Conservation (phyloP, 2,329 filamentous ascomycete genomes). For the Davidsoniella neocaledoniae region DNA sequence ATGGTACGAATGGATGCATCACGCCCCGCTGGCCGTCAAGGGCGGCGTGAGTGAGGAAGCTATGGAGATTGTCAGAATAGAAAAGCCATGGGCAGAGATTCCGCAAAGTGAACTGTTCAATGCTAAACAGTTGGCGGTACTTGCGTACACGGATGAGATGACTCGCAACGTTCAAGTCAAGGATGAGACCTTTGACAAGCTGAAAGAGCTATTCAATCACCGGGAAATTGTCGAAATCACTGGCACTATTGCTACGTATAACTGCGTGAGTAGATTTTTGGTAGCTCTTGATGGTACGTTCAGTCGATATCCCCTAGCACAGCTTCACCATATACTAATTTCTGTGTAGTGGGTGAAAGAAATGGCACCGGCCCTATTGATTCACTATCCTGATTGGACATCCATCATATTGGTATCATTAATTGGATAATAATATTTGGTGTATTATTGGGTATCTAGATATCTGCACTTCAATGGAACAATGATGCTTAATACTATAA, state of each 20-base stretch:
- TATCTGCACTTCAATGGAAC: no score
- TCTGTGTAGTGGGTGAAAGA: slow-evolving; percentile 35
- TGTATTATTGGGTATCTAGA: no score
- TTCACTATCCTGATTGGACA: slow-evolving; percentile 14
- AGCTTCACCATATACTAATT: slow-evolving; percentile 16
- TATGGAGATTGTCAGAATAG: slow-evolving; percentile 27
- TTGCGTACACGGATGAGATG: slow-evolving; percentile 70
- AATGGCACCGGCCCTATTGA: slow-evolving; percentile 35
- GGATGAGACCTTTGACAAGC: slow-evolving; percentile 47
- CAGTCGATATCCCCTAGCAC: neutral
- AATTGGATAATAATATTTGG: neutral
- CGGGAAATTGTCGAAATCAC: slow-evolving; percentile 68
- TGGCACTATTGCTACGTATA: slow-evolving; percentile 61
- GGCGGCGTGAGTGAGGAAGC: slow-evolving; percentile 39
- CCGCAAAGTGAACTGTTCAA: slow-evolving; percentile 27
- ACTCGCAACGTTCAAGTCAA: slow-evolving; percentile 54
- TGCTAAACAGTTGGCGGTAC: slow-evolving; percentile 47
- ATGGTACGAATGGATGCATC: slow-evolving; percentile 73
- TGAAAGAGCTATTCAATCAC: slow-evolving; percentile 48
- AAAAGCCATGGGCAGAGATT: slow-evolving; percentile 17
- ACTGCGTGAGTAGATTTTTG: slow-evolving; percentile 70
- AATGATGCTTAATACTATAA: no score
- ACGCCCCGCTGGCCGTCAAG: slow-evolving; percentile 48
- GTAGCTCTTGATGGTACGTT: slow-evolving; percentile 60
- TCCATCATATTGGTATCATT: neutral